A percentile compares a stretch with the other conserved stretches of the same genome.
phyloP scores from a whole-genome alignment of 1,139 yeast genomes.

The Trichomonascaceae sp. region DNA sequence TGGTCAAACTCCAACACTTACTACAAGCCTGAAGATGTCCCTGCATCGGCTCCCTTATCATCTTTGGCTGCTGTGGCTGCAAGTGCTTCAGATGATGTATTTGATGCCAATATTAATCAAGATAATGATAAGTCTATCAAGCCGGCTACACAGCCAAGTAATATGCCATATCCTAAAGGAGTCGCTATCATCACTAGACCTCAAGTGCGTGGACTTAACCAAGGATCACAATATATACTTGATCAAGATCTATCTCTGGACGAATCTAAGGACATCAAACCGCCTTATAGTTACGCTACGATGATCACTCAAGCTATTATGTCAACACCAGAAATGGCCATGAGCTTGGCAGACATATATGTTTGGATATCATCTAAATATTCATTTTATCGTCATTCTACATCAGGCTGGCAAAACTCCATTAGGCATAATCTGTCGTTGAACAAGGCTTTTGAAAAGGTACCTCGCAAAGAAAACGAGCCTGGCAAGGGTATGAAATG shows the following conservation, averaged over 20 bases:
- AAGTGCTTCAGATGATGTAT: conserved; percentile 2
- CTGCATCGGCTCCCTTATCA: not conserved
- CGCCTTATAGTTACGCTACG: conserved; percentile 95
- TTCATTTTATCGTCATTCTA: conserved; percentile 85
- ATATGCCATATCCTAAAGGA: conserved; percentile 33
- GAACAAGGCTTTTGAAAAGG: conserved; percentile 88
- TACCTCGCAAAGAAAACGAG: conserved; percentile 89
- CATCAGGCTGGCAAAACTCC: conserved; percentile 94
- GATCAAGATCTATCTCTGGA: conserved; percentile 74
- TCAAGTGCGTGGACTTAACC: conserved; percentile 30
- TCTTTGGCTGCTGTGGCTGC: conserved; percentile 9
- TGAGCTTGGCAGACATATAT: conserved; percentile 87
- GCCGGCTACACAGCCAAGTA: not conserved
- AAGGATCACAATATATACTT: conserved; percentile 20
- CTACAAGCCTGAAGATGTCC: not conserved
- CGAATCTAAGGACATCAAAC: conserved; percentile 87
- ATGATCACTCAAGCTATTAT: conserved; percentile 97
- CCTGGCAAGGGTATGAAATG: conserved; percentile 99
- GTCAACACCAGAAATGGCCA: conserved; percentile 78
- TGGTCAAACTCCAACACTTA: not conserved
- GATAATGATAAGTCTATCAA: not conserved
- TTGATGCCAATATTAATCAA: not conserved
- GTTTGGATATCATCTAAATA: conserved; percentile 83
- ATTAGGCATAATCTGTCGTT: conserved; percentile 76
- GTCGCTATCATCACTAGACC: conserved; percentile 37